A percentile compares a stretch with the other conserved stretches of the same genome.
Evolutionary conservation across 768 basidiomycete genomes (phyloP).

Genomic region (Daedaleopsis sinensis): DNA sequence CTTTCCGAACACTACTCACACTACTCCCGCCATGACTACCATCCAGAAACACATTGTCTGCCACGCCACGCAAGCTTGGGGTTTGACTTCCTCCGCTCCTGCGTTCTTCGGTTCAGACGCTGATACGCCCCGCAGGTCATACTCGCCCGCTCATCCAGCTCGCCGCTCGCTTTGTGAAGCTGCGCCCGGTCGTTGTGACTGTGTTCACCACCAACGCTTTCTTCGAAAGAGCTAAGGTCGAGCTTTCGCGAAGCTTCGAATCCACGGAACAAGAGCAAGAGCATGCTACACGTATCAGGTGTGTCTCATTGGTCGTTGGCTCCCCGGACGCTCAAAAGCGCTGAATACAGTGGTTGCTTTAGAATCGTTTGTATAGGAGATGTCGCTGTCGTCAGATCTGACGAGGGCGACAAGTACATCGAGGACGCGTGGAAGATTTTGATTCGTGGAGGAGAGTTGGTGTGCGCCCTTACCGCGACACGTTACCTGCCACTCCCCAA

Average conservation of each 20-base stretch:
- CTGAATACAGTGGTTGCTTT: background rate
- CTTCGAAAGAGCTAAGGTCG: constrained; percentile 7
- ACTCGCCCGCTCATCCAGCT: constrained; percentile 12
- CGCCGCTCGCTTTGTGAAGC: constrained; percentile 8
- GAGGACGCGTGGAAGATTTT: constrained; percentile 11
- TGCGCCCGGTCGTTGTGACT: constrained; percentile 4
- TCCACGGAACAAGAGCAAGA: background rate
- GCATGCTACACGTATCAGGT: constrained; percentile 9
- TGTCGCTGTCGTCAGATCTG: background rate
- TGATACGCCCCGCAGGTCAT: constrained; percentile 4
- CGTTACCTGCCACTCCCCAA: background rate
- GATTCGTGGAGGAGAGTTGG: background rate
- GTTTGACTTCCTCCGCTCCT: background rate
- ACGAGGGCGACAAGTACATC: constrained; percentile 11
- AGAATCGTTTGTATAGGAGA: constrained; percentile 16
- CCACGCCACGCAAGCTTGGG: constrained; percentile 7
- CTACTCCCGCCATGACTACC: background rate
- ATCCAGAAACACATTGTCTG: constrained; percentile 1
- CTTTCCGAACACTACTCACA: too few relatives aligned
- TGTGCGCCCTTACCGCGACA: constrained; percentile 10
- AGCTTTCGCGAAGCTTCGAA: constrained; percentile 9
- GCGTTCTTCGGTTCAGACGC: too few relatives aligned
- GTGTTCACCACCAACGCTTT: constrained; percentile 2
- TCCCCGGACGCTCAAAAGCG: background rate
- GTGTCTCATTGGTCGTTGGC: background rate